A percentile compares a stretch with the other conserved stretches of the same genome.
Evolutionary conservation across 805 yeast species (phyloP).

Genomic region (Ogataea wickerhamii): DNA sequence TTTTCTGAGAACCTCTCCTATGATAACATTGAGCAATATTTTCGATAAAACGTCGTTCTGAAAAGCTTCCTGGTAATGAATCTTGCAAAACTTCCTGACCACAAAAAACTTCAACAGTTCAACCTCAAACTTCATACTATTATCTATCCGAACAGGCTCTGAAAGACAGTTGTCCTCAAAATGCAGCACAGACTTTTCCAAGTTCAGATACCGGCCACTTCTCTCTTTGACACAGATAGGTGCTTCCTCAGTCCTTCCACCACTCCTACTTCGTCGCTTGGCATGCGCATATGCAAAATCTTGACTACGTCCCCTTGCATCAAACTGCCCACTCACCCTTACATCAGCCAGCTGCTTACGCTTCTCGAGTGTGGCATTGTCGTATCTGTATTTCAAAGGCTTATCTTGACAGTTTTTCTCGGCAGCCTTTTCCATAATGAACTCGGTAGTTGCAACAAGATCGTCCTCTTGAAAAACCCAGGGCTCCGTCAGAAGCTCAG

Average conservation of each 20-base stretch:
- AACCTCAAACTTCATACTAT: constrained; percentile 9
- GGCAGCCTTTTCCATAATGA: background rate
- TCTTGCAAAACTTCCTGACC: constrained; percentile 5
- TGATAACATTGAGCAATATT: constrained; percentile 16
- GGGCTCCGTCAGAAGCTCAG: constrained; percentile 24
- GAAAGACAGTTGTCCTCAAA: background rate
- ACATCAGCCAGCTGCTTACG: background rate
- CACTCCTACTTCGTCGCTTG: background rate
- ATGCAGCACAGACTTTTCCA: background rate
- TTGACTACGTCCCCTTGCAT: background rate
- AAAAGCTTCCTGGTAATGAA: constrained; percentile 19
- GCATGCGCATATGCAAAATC: constrained; percentile 1
- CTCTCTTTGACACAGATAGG: background rate
- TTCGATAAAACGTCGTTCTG: constrained; percentile 10
- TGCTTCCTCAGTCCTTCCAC: background rate
- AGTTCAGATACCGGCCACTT: background rate
- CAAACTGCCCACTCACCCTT: background rate
- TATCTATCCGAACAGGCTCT: constrained; percentile 2
- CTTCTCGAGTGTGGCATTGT: background rate
- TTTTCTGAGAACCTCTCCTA: constrained; percentile 14
- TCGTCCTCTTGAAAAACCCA: constrained; percentile 32
- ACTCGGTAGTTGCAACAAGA: constrained; percentile 1
- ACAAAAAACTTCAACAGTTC: constrained; percentile 24
- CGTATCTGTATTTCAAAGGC: background rate
- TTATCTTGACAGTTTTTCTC: no score